Evolutionary conservation across 495 filamentous ascomycete species (phyloP).

Genomic region (Chaetomium fimeti): DNA sequence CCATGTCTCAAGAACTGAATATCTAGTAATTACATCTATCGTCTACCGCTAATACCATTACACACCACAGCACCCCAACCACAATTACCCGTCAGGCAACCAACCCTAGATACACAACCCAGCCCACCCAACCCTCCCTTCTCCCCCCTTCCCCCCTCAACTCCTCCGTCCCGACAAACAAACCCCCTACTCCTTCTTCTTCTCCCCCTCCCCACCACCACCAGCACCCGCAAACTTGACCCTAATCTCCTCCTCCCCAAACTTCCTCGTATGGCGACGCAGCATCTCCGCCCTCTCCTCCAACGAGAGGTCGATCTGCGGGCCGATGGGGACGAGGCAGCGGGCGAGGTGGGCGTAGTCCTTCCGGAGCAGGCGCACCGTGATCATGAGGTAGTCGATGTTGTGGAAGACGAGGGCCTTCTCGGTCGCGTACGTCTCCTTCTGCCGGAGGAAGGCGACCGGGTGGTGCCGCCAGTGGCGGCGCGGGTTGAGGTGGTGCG

Average conservation of each 20-base stretch:
- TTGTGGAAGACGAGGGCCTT: conserved; percentile 9
- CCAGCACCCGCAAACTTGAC: neutral
- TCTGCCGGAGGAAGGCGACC: conserved; percentile 5
- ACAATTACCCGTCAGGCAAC: too few species aligned
- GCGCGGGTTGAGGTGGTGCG: conserved; percentile 12
- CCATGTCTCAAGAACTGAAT: too few species aligned
- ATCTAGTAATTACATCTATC: too few species aligned
- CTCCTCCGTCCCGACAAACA: too few species aligned
- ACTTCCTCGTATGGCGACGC: neutral
- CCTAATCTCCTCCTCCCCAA: conserved; percentile 6
- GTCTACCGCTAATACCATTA: too few species aligned
- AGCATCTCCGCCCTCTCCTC: neutral
- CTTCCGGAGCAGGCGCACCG: neutral
- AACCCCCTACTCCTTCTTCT: neutral
- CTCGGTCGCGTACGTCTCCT: neutral
- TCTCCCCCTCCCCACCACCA: neutral
- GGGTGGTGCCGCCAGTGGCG: conserved; percentile 13
- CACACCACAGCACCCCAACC: too few species aligned
- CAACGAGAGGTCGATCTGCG: conserved; percentile 1
- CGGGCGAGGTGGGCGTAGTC: conserved; percentile 3
- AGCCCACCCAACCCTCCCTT: too few species aligned
- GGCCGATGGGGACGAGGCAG: conserved; percentile 9
- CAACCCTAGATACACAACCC: too few species aligned
- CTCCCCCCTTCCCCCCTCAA: too few species aligned
- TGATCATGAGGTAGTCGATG: conserved; percentile 13